Evolutionary conservation across 176 grass and related monocot species (phyloP).

Genomic region (Cenchrus americanus): DNA sequence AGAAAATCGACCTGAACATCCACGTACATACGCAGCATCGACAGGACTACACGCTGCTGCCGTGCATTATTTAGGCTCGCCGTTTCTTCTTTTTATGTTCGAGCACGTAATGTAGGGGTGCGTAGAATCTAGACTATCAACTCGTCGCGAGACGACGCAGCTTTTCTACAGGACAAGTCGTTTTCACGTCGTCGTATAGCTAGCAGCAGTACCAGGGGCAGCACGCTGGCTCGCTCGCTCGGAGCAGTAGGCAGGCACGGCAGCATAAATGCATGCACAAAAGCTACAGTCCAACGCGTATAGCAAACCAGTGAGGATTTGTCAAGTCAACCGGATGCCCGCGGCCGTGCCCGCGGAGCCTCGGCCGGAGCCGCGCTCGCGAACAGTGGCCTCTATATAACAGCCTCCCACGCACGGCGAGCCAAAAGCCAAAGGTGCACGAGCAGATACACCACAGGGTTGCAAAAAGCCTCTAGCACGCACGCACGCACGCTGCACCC

Average conservation of each 20-base stretch:
- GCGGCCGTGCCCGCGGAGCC: neutral
- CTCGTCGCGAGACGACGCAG: conserved; percentile 36
- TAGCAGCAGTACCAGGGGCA: neutral
- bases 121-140: conserved; percentile 69
- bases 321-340: conserved; percentile 50
- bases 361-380: no score
- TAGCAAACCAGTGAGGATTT: conserved; percentile 2
- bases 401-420: neutral
- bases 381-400: conserved; percentile 48
- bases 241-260: neutral
- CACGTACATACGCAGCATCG: neutral
- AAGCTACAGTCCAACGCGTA: neutral
- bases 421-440: neutral
- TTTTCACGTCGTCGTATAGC: conserved; percentile 40
- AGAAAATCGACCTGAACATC: neutral
- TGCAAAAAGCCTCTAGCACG: no score
- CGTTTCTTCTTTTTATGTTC: conserved; percentile 58
- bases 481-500: neutral
- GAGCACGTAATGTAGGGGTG: conserved; percentile 38
- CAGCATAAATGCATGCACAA: neutral
- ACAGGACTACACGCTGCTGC: conserved; percentile 40
- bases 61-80: conserved; percentile 41
- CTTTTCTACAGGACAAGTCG: conserved; percentile 63
- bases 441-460: no score
- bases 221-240: conserved; percentile 31